Evolutionary conservation across 2,329 filamentous ascomycete species (phyloP).

Genomic region (Botryotinia convoluta): DNA sequence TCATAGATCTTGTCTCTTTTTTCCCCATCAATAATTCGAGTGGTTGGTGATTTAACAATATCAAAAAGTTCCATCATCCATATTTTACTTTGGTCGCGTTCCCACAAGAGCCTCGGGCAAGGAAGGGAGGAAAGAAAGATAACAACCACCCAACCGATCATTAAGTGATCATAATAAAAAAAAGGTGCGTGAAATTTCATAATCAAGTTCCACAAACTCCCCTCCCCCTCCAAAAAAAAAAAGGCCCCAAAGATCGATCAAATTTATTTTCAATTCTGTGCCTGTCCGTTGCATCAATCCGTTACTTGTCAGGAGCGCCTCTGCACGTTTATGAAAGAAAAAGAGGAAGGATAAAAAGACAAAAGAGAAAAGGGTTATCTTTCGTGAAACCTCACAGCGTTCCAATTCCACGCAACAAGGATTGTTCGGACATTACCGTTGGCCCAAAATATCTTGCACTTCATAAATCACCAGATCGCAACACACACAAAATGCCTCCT

Average conservation of each 20-base stretch:
- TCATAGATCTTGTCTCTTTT: not conserved
- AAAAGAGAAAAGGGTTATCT: slow-evolving; percentile 20
- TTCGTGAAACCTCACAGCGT: slow-evolving; percentile 31
- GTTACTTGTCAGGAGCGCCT: slow-evolving; percentile 17
- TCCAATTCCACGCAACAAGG: slow-evolving; percentile 34
- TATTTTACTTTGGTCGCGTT: slow-evolving; percentile 4
- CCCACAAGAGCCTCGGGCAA: not conserved
- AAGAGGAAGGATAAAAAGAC: not conserved
- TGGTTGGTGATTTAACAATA: not conserved
- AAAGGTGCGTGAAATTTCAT: slow-evolving; percentile 21
- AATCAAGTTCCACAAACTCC: slow-evolving; percentile 10
- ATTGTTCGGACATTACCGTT: slow-evolving; percentile 32
- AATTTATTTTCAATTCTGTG: slow-evolving; percentile 15
- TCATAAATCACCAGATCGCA: slow-evolving; percentile 32
- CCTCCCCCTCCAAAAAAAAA: not conserved
- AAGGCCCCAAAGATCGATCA: slow-evolving; percentile 10
- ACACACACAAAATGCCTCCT: slow-evolving; percentile 33
- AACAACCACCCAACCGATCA: not conserved
- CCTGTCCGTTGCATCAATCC: slow-evolving; percentile 17
- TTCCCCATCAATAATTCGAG: not conserved
- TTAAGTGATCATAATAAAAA: not conserved
- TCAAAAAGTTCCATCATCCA: not conserved
- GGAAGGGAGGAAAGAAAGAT: not conserved
- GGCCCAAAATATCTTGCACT: slow-evolving; percentile 25
- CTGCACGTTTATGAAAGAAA: not conserved